Base-by-base conservation (phyloP, 495 filamentous ascomycete genomes). In the Penicillium diatomitis region DNA sequence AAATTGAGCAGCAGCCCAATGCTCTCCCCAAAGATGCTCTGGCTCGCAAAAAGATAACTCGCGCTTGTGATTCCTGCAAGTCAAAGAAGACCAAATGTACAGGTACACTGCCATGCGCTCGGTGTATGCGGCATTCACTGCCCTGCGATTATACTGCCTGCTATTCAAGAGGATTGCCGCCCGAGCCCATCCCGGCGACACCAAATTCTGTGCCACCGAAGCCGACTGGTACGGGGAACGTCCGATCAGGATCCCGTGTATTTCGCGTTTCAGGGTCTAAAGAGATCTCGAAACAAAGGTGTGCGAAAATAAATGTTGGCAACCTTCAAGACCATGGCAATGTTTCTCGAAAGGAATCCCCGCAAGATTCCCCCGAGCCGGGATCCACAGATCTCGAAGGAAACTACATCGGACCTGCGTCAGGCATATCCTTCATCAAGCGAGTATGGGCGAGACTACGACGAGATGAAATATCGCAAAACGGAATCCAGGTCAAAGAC, bases 51-150 rank as follows among this genome's bases (percentile, higher is more conserved):
- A 70, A 70, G 48, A 72, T 73, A 48, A 75, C 70, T 34, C 53
- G 72, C 42, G 72, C 72, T 38, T 75, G 72, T 57, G 72, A 75
- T 54, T 65, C 58, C 34, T 75, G 72, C 59, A 75, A 75, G 58
- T 51, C 61, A 12, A 72, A 71, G 52, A 75, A 75, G 53, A 71
- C 69, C 3, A 62, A 64, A 29, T 75, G 72, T 43, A 73, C 65
- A 0, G 72, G 72, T 31, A 73, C 70, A 2, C 39, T 71, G n/a
- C 70, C 72, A 0, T 75, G 72, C 42, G 55, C 59, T 5, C 52
- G 68, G 47, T 75, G 72, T 40, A 63, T 64, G 7, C 60, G 64
- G 29, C 59, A 70, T 8, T 69, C 64, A 27, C 56, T 72, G 2
- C n/a, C 50, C 6, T 75, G 72, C 52, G 57, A 60, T 55, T 75